phyloP scores from a whole-genome alignment of 106 monocot genomes.

The Dendrobium catenatum region DNA sequence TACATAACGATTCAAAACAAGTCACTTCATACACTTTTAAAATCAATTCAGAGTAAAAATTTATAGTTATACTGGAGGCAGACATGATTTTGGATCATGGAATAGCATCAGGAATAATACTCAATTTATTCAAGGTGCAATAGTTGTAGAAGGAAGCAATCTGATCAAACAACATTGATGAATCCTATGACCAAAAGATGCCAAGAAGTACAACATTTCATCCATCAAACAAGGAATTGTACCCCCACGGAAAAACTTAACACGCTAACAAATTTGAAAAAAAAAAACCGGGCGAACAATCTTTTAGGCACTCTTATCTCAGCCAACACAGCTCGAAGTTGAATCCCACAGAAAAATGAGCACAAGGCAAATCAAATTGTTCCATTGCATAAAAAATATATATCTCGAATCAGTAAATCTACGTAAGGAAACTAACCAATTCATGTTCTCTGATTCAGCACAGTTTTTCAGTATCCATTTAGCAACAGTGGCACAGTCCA shows the following conservation, averaged over 20 bases:
- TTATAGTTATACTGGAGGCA: background rate
- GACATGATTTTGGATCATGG: background rate
- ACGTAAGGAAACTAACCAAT: slow-evolving; percentile 36
- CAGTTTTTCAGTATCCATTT: slow-evolving; percentile 84
- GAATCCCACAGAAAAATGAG: background rate
- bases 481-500: slow-evolving; percentile 70
- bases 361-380: background rate
- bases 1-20: background rate
- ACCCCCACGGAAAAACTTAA: background rate
- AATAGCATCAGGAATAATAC: background rate
- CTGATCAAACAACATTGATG: background rate
- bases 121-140: background rate
- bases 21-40: background rate
- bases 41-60: background rate
- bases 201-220: background rate
- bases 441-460: slow-evolving; percentile 90
- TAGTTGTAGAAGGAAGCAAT: background rate
- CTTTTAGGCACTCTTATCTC: background rate
- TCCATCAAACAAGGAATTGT: background rate
- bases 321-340: background rate
- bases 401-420: background rate
- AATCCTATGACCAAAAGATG: background rate
- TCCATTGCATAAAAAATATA: background rate
- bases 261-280: background rate
- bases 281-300: background rate